phyloP scores from a whole-genome alignment of 306 rosid genomes.

The Fragaria vesca region DNA sequence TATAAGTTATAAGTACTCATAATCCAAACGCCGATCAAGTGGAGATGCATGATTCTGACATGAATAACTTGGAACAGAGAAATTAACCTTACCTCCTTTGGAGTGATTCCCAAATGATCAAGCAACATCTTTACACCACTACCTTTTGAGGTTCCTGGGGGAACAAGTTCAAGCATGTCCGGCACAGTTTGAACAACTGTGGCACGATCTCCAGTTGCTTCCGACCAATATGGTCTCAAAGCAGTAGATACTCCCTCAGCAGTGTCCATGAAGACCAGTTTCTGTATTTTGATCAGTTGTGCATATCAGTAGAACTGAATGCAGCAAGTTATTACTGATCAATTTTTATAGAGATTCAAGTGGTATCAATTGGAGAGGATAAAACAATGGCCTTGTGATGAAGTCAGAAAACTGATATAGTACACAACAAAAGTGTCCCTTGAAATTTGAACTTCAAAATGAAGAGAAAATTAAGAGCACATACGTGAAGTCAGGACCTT shows the following conservation, averaged over 20 bases:
- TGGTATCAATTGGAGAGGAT: too few relatives aligned
- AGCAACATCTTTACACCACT: conserved; percentile 76
- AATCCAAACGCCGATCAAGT: neutral
- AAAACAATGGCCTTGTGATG: too few relatives aligned
- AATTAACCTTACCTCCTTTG: conserved; percentile 61
- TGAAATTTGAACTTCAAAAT: too few relatives aligned
- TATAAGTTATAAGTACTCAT: conserved; percentile 1
- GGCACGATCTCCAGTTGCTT: conserved; percentile 63
- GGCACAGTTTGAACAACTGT: conserved; percentile 81
- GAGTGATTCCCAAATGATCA: conserved; percentile 71
- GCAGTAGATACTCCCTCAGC: conserved; percentile 53
- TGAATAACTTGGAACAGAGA: neutral
- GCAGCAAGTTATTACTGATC: neutral
- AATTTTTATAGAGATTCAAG: too few relatives aligned
- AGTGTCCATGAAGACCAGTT: conserved; percentile 77
- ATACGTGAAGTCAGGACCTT: too few relatives aligned
- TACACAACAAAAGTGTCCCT: too few relatives aligned
- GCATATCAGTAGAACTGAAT: conserved; percentile 6
- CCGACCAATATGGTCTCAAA: conserved; percentile 83
- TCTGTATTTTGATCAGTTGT: conserved; percentile 42
- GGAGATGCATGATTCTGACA: neutral
- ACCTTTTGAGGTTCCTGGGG: conserved; percentile 83
- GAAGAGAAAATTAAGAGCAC: too few relatives aligned
- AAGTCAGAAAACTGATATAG: too few relatives aligned
- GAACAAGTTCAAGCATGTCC: conserved; percentile 91